A percentile compares a stretch with the other conserved stretches of the same genome.
phyloP scores from a whole-genome alignment of 768 basidiomycete genomes.

The Zangia roseola region DNA sequence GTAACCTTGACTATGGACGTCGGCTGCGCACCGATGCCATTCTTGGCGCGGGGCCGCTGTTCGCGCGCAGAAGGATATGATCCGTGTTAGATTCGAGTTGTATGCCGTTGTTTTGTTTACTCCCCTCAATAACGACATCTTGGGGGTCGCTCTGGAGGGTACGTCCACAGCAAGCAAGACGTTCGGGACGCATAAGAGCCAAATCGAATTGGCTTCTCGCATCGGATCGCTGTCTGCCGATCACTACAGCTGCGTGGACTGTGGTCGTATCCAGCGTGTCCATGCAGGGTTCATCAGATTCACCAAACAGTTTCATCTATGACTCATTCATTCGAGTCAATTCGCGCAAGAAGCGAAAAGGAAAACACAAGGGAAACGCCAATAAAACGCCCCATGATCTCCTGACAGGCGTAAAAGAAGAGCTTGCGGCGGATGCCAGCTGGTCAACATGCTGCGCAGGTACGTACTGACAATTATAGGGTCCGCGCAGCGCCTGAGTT shows the following conservation, averaged over 20 bases:
- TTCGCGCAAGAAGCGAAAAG: constrained; percentile 50
- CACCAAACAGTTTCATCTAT: constrained; percentile 33
- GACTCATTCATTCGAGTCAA: constrained; percentile 51
- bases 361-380: constrained; percentile 32
- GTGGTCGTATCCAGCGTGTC: neutral
- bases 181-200: too few species aligned
- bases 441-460: constrained; percentile 60
- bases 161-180: too few species aligned
- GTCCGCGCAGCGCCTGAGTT: constrained; percentile 1
- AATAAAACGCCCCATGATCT: constrained; percentile 34
- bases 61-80: neutral
- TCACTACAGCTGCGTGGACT: neutral
- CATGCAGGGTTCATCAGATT: constrained; percentile 16
- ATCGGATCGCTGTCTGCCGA: neutral
- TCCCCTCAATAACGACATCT: neutral
- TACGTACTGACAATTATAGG: constrained; percentile 37
- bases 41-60: neutral
- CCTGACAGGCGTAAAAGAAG: constrained; percentile 44
- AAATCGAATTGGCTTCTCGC: too few species aligned
- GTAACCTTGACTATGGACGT: neutral
- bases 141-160: neutral
- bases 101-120: neutral
- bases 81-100: neutral
- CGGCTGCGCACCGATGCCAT: neutral
- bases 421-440: constrained; percentile 42